These are phyloP conservation scores for Ramichloridium luteum DNA, from an alignment of 2,329 filamentous ascomycete genomes.

Conservation along the genomic window DNA sequence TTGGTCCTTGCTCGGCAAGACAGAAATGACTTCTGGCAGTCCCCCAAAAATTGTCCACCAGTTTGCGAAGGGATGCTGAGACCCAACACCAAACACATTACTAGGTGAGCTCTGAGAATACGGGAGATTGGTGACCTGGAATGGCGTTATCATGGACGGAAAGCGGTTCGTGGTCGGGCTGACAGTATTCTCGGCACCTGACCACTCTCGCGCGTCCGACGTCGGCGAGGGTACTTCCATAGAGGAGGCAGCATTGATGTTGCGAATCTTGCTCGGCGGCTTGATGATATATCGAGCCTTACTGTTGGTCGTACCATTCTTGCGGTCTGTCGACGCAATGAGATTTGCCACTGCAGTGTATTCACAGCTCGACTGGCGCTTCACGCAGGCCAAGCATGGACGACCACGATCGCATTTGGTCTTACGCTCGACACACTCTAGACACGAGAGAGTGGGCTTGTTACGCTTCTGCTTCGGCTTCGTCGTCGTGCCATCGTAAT, in stretches of 20 bases:
- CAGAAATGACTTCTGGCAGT: conserved; percentile 60
- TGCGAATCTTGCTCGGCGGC: conserved; percentile 24
- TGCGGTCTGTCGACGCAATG: conserved; percentile 43
- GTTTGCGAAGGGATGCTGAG: conserved; percentile 68
- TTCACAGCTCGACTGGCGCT: conserved; percentile 61
- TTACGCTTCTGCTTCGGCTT: conserved; percentile 62
- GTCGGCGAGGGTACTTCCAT: conserved; percentile 14
- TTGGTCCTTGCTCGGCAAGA: conserved; percentile 63
- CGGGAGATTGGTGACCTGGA: conserved; percentile 58
- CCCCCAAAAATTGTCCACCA: conserved; percentile 75
- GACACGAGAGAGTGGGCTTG: conserved; percentile 68
- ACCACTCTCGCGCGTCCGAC: too few relatives aligned
- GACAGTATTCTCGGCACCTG: too few relatives aligned
- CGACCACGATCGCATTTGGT: conserved; percentile 71
- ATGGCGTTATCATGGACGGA: conserved; percentile 27
- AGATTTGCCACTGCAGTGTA: conserved; percentile 68
- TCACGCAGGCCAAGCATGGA: conserved; percentile 52
- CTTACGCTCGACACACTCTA: conserved; percentile 70
- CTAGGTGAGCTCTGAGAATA: conserved; percentile 59
- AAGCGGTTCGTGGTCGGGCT: conserved; percentile 20
- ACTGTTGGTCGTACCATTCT: conserved; percentile 12
- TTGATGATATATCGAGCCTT: conserved; percentile 23
- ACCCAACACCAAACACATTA: conserved; percentile 70
- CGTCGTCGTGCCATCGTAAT: too few relatives aligned
- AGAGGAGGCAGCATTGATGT: conserved; percentile 17